Evolutionary conservation across 352 stramenopile genomes (phyloP), one percentile per base, ranked within the genome.

Genomic region (Globisporangium lucens): DNA sequence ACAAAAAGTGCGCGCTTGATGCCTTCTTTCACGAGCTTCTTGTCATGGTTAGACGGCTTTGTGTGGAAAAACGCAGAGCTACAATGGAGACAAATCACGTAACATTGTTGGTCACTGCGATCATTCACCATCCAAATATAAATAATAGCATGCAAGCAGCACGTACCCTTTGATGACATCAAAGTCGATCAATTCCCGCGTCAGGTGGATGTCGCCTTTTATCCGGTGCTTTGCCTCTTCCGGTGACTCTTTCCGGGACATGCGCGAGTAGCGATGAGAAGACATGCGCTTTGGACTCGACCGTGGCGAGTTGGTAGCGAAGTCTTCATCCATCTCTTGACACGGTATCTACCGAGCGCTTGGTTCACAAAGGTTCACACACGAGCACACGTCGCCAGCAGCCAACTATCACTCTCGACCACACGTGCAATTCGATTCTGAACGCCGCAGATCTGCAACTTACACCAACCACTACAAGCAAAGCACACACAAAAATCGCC

Each of bases 11-110:
- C 83, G 47, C 84, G 80, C 6, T 62, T 73, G 49, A 93, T 76
- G 52, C 82, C 87, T 73, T 93, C 74, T 62, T 91, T 83, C 17
- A 93, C 81, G 15, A 93, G 71, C 58, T 91, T 89, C 61, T 83
- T 83, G 77, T 95, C 86, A 61, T 95, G 84, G 59, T 84, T 90
- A 4, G 85, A 82, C 7, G 87, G 83, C 63, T 95, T 95, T 57
- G 87, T 95, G 65, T 95, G 85, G 69, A 95, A 95, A 33, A 93
- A 86, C 27, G 85, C 85, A 27, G 87, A 95, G 49, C 83, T 91
- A 33, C 13, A 59, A 33, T 20, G 27, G n/a, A 61, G n/a, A n/a
- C 20, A 47, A 10, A 33, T 27, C n/a, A 43, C n/a, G 17, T 10
- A n/a, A 29, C 4, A 15, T 61, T 46, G 22, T 47, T 47, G 6